phyloP scores from a whole-genome alignment of 1,284 basidiomycete species.

The Cutaneotrichosporon spelunceum region DNA sequence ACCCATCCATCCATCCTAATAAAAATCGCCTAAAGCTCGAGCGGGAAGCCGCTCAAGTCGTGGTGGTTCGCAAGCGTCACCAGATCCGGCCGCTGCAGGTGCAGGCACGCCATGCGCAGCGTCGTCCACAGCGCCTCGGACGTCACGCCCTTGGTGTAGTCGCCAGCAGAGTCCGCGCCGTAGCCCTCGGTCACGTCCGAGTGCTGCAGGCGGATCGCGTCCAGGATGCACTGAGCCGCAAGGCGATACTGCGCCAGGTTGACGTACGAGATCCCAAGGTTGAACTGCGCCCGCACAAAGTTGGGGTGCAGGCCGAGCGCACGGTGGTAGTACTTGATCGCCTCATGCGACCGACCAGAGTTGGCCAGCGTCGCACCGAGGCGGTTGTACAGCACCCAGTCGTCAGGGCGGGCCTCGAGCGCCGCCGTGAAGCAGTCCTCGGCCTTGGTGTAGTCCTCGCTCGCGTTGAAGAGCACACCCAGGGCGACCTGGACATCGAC shows the following conservation, averaged over 20 bases:
- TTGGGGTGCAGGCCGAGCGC: constrained; percentile 87
- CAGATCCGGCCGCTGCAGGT: constrained; percentile 44
- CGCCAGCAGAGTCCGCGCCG: constrained; percentile 42
- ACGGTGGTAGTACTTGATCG: constrained; percentile 82
- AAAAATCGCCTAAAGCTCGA: constrained; percentile 15
- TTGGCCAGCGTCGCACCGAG: constrained; percentile 96
- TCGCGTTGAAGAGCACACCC: constrained; percentile 87
- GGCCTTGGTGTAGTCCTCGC: constrained; percentile 88
- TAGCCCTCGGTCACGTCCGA: constrained; percentile 64
- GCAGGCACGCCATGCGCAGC: constrained; percentile 71
- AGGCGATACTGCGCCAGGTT: constrained; percentile 81
- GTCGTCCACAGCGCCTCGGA: constrained; percentile 78
- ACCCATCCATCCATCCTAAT: not conserved
- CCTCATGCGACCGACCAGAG: constrained; percentile 75
- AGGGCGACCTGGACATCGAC: constrained; percentile 94
- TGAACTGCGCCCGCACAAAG: constrained; percentile 90
- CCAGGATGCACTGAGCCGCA: constrained; percentile 77
- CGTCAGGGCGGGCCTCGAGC: constrained; percentile 79
- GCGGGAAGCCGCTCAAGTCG: constrained; percentile 23
- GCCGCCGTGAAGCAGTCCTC: constrained; percentile 93
- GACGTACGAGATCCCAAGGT: constrained; percentile 85
- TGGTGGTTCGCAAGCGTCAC: constrained; percentile 22
- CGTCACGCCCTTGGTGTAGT: constrained; percentile 63
- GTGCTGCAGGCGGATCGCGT: constrained; percentile 80
- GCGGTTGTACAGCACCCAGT: constrained; percentile 93